phyloP scores from a whole-genome alignment of 805 yeast genomes.

The Candida glaebosa region DNA sequence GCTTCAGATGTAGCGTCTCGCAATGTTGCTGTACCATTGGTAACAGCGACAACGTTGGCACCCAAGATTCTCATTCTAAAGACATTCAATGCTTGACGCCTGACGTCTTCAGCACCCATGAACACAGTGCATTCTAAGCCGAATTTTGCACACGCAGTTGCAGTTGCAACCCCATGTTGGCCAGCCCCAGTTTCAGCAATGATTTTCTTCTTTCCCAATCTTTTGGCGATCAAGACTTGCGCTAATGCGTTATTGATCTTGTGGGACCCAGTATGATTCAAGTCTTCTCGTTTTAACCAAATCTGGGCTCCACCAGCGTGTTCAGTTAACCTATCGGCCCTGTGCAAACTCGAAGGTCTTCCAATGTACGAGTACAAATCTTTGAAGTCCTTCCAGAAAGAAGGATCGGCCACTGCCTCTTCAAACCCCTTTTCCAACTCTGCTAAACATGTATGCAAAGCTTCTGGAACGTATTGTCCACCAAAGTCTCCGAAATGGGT shows the following conservation, averaged over 20 bases:
- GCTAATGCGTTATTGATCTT: constrained; percentile 83
- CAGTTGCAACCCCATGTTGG: constrained; percentile 91
- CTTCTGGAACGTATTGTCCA: constrained; percentile 98
- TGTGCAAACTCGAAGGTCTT: constrained; percentile 90
- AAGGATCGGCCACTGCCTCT: constrained; percentile 81
- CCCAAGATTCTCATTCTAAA: constrained; percentile 97
- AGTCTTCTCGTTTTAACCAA: constrained; percentile 97
- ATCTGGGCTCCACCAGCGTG: constrained; percentile 87
- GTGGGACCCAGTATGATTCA: constrained; percentile 87
- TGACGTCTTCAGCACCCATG: constrained; percentile 99
- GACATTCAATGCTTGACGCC: constrained; percentile 97
- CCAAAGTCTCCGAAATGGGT: constrained; percentile 93
- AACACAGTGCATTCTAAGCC: constrained; percentile 91
- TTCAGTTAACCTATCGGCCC: constrained; percentile 86
- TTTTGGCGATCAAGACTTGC: constrained; percentile 73
- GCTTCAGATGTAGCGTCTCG: constrained; percentile 99
- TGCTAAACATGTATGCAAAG: constrained; percentile 82
- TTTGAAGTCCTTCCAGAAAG: constrained; percentile 90
- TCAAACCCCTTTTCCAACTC: constrained; percentile 85
- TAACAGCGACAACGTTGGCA: constrained; percentile 90
- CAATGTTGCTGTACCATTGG: constrained; percentile 91
- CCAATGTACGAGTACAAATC: constrained; percentile 89
- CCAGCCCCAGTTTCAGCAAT: constrained; percentile 95
- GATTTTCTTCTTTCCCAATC: constrained; percentile 71
- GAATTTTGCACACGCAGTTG: constrained; percentile 88